Conservation (phyloP, 2,329 filamentous ascomycete species). For the Elsinoe arachidis region DNA sequence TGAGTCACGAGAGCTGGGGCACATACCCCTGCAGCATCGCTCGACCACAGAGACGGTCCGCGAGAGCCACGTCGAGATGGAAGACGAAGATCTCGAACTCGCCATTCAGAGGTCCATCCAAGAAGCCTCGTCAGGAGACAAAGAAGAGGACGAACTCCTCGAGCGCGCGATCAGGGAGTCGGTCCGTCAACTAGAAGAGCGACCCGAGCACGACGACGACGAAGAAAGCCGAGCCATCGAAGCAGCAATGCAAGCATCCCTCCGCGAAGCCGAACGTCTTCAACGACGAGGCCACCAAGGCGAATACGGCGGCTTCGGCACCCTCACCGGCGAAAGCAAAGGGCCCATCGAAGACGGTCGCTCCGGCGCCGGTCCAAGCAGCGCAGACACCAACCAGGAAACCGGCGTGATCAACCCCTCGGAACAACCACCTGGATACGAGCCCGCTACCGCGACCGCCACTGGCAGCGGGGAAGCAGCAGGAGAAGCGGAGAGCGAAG, state of each 20-base stretch:
- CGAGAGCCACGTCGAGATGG: constrained; percentile 35
- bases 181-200: not conserved
- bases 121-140: constrained; percentile 61
- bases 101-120: constrained; percentile 63
- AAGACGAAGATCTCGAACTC: constrained; percentile 56
- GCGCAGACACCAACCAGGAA: not conserved
- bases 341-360: not conserved
- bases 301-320: not conserved
- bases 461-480: constrained; percentile 22
- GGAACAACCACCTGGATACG: not conserved
- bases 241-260: constrained; percentile 43
- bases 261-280: not conserved
- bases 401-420: not conserved
- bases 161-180: constrained; percentile 60
- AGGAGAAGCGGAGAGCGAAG: constrained; percentile 27
- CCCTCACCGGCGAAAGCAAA: not conserved
- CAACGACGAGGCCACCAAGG: not conserved
- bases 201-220: constrained; percentile 17
- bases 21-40: constrained; percentile 19
- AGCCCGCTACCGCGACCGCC: not conserved
- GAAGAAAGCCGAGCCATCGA: constrained; percentile 31
- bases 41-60: constrained; percentile 22
- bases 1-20: not conserved
- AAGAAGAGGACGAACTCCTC: constrained; percentile 57
- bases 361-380: not conserved